Percentiles rank a stretch among this genome's conserved stretches.
Evolutionary conservation across 2,329 filamentous ascomycete species (phyloP).

Genomic region (Stemphylium beticola): DNA sequence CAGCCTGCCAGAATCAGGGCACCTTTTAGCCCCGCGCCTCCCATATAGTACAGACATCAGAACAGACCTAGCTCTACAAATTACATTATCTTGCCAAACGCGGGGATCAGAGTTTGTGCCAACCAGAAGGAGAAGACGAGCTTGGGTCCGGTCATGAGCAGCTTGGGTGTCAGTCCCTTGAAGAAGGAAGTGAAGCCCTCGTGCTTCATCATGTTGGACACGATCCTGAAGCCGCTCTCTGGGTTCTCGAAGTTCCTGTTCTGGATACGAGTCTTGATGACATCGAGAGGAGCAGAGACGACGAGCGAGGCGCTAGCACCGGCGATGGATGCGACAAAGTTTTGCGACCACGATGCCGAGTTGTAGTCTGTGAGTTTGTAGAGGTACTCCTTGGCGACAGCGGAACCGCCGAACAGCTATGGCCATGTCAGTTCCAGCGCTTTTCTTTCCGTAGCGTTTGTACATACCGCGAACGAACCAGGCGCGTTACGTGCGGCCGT

Average conservation of each 20-base stretch:
- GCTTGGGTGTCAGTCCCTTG: conserved; percentile 96
- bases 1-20: conserved; percentile 20
- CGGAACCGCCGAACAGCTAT: conserved; percentile 94
- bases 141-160: conserved; percentile 99
- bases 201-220: conserved; percentile 90
- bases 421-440: conserved; percentile 21
- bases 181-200: conserved; percentile 90
- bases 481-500: conserved; percentile 96
- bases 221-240: conserved; percentile 88
- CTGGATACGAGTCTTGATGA: conserved; percentile 97
- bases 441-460: not conserved
- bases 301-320: conserved; percentile 94
- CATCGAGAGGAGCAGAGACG: conserved; percentile 97
- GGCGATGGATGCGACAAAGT: conserved; percentile 95
- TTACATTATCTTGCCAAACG: conserved; percentile 75
- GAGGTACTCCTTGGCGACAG: conserved; percentile 96
- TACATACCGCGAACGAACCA: conserved; percentile 88
- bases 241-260: conserved; percentile 99
- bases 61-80: conserved; percentile 16
- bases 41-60: conserved; percentile 39
- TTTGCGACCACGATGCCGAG: conserved; percentile 90
- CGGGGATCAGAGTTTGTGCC: conserved; percentile 95
- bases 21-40: conserved; percentile 23
- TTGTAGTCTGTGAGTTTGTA: conserved; percentile 94
- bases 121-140: conserved; percentile 99